Base-by-base conservation (phyloP, 164 flowering plant genomes). In the Vitis labrusca region DNA sequence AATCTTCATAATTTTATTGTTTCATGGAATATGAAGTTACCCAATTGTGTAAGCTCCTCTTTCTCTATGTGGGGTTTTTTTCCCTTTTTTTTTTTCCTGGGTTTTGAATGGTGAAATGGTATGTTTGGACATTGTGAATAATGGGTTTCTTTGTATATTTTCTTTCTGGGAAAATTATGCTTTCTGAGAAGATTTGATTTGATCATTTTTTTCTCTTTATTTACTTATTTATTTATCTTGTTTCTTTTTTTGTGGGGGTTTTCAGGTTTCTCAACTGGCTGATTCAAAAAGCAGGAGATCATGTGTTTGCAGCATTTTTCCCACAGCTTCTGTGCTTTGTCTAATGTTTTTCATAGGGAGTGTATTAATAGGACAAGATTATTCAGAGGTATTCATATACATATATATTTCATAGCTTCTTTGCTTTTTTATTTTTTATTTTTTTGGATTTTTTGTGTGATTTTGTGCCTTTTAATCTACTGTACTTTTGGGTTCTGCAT, bases 261-360 rank as follows among this genome's bases (percentile, higher is more conserved):
- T 15, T 10, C 76, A 77, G 80, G 50, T 6, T 6, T n/a, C 67
- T 50, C 16, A 17, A 53, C 52, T 54, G 23, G 29, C 63, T 19
- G 76, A 79, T 17, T n/a, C 51, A 32, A 76, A 60, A 53, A 49
- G 71, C 47, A 19, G 52, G 61, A 70, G 63, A 63, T 73, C 72
- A 60, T 53, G 68, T 63, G 56, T 70, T 70, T 72, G 57, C 67
- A 15, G 57, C 57, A 17, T 79, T 50, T 17, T 76, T 16, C 79
- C 76, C 17, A 19, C 67, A 13, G 58, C 70, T 15, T 47, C 59
- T 62, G 58, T 79, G 70, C 70, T 79, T 44, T 66, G 64, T 64
- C 57, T 72, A 50, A 69, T 54, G 9, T 70, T 76, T 66, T 70
- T 76, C 74, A 63, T 75, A 9, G 79, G 77, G 58, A 76, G 68